Conservation (phyloP, 2,329 filamentous ascomycete species). For the Trichophyton rubrum region DNA sequence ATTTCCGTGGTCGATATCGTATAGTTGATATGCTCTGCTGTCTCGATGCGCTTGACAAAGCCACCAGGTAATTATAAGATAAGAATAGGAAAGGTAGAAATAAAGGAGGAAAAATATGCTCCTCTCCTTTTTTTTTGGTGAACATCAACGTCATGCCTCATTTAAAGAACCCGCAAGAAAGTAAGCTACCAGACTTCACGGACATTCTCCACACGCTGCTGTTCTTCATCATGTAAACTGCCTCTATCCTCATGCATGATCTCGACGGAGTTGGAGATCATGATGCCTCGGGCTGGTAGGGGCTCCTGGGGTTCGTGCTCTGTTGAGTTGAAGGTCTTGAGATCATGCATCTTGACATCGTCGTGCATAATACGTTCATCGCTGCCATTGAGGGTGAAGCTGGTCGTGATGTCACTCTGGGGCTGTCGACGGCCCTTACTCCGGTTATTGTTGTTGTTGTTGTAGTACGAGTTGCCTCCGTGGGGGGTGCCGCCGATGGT, state of each 20-base stretch:
- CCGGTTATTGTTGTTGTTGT: background rate
- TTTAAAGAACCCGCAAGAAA: background rate
- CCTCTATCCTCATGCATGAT: slow-evolving; percentile 14
- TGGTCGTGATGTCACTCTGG: slow-evolving; percentile 17
- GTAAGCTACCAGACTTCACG: slow-evolving; percentile 18
- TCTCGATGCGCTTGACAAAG: too few species aligned
- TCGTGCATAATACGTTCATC: slow-evolving; percentile 35
- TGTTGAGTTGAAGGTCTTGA: slow-evolving; percentile 16
- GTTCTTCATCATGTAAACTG: slow-evolving; percentile 21
- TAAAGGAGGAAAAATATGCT: background rate
- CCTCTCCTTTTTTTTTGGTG: background rate
- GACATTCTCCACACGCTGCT: slow-evolving; percentile 38
- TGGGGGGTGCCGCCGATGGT: slow-evolving; percentile 30
- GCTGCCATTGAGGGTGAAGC: slow-evolving; percentile 32
- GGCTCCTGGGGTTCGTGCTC: slow-evolving; percentile 7
- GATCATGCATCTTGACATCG: slow-evolving; percentile 30
- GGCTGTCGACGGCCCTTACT: slow-evolving; percentile 1
- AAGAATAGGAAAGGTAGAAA: too few species aligned
- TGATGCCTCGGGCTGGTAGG: slow-evolving; percentile 21
- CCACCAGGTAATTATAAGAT: too few species aligned
- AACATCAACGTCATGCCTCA: background rate
- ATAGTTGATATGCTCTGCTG: too few species aligned
- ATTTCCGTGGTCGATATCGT: too few species aligned
- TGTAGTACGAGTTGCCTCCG: slow-evolving; percentile 14
- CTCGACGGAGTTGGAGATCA: slow-evolving; percentile 34